Evolutionary conservation across 1,284 basidiomycete species (phyloP).

Genomic region (Grifola frondosa): DNA sequence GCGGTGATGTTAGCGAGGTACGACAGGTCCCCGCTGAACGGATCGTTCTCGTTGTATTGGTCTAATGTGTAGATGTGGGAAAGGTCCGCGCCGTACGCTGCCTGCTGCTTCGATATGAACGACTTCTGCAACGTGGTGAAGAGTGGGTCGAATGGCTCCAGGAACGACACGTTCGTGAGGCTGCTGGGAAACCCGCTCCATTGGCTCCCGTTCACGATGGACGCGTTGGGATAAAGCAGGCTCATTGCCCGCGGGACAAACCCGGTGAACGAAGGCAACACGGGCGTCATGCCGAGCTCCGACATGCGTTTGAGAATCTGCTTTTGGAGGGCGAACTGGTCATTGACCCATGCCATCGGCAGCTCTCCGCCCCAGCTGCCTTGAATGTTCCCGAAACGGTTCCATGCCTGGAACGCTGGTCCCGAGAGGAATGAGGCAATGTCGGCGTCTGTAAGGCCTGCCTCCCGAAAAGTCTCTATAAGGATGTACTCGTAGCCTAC

Average conservation of each 20-base stretch:
- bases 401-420: conserved; percentile 46
- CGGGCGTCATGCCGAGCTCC: conserved; percentile 46
- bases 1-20: conserved; percentile 38
- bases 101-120: conserved; percentile 42
- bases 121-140: conserved; percentile 39
- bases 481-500: conserved; percentile 43
- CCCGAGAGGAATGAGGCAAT: conserved; percentile 39
- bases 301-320: conserved; percentile 40
- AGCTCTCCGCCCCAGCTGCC: conserved; percentile 39
- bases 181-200: conserved; percentile 36
- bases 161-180: conserved; percentile 40
- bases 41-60: conserved; percentile 46
- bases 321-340: conserved; percentile 41
- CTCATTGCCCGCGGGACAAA: conserved; percentile 40
- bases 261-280: conserved; percentile 44
- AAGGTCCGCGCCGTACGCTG: conserved; percentile 38
- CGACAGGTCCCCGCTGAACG: conserved; percentile 34
- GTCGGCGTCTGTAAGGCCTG: conserved; percentile 37
- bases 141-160: conserved; percentile 42
- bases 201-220: conserved; percentile 36
- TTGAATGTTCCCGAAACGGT: conserved; percentile 45
- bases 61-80: conserved; percentile 46
- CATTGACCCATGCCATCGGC: conserved; percentile 38
- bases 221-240: conserved; percentile 36
- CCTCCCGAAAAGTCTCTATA: conserved; percentile 38